Base-by-base conservation (phyloP, 768 basidiomycete species). In the Hirschioporus abietinus region DNA sequence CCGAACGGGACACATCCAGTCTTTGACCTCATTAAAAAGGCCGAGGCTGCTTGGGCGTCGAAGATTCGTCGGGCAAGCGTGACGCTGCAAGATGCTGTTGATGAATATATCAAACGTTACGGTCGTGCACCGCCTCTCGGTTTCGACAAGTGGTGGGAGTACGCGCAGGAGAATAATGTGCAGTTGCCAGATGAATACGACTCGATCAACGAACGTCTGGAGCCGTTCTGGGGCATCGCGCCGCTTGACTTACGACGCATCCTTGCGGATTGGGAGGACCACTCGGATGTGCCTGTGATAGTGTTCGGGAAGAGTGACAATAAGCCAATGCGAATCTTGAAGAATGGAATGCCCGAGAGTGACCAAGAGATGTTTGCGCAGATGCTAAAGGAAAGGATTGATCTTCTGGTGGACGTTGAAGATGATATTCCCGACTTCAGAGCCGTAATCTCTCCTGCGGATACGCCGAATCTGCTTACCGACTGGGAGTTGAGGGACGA, bases 151-250 rank as follows among this genome's bases (percentile, higher is more conserved):
- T 86, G 84, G 84, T 84, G 84, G 83, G 69, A 74, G 8, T 86
- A 83, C 70, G 80, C 80, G 25, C 67, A 77, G 60, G 68, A 77
- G 36, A 71, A 85, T 70, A 74, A 82, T 42, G 80, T 86, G 23
- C 80, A 79, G 63, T 76, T 86, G 8, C 80, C 81, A 7, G 84
- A 86, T 70, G 85, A 85, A 67, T 86, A 85, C 69, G 84, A 86
- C 70, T 80, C 82, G 65, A 84, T 86, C 64, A 69, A 75, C 67
- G 71, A 67, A 18, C 78, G 82, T 67, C 68, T 84, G 8, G 74
- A 78, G 34, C 82, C 81, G 0, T 82, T 80, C 71, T 81, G 79
- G 77, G 83, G 78, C 9, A 70, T 82, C 36, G 66, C 70, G 8
- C 81, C 82, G 7, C 59, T 63, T 0, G 75, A 76, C 58, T 71